Percentiles rank a stretch among this genome's conserved stretches.
phyloP scores from a whole-genome alignment of 768 basidiomycete genomes.

The Leccinum disarticulatum region DNA sequence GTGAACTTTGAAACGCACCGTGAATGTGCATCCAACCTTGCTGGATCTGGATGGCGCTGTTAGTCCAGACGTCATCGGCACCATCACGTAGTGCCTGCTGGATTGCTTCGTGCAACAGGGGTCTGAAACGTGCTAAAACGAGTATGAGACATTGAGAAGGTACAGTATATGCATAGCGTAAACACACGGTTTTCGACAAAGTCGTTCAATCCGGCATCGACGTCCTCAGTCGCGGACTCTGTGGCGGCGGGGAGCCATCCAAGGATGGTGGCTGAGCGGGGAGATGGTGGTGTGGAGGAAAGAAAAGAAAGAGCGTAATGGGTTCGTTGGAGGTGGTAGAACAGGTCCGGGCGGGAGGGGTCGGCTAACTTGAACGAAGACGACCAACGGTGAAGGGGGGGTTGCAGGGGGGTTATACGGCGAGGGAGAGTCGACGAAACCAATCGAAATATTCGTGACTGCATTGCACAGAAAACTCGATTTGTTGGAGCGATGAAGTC shows the following conservation, averaged over 20 bases:
- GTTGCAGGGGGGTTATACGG: slow-evolving; percentile 13
- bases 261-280: slow-evolving; percentile 53
- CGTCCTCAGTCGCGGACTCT: slow-evolving; percentile 28
- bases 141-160: neutral
- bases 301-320: slow-evolving; percentile 69
- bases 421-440: neutral
- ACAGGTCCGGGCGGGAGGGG: slow-evolving; percentile 62
- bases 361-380: slow-evolving; percentile 45
- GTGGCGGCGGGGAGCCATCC: slow-evolving; percentile 67
- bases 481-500: slow-evolving; percentile 9
- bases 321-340: slow-evolving; percentile 58
- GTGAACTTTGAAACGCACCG: slow-evolving; percentile 32
- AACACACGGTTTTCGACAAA: slow-evolving; percentile 70
- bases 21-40: slow-evolving; percentile 90
- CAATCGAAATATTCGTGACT: slow-evolving; percentile 9
- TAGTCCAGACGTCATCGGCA: slow-evolving; percentile 64
- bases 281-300: slow-evolving; percentile 40
- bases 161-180: neutral
- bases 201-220: slow-evolving; percentile 61
- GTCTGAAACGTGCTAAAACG: slow-evolving; percentile 54
- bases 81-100: slow-evolving; percentile 52
- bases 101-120: slow-evolving; percentile 60
- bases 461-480: slow-evolving; percentile 8
- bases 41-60: slow-evolving; percentile 62
- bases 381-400: slow-evolving; percentile 6